phyloP scores from a whole-genome alignment of 129 eudicot genomes.

The Cynara cardunculus region DNA sequence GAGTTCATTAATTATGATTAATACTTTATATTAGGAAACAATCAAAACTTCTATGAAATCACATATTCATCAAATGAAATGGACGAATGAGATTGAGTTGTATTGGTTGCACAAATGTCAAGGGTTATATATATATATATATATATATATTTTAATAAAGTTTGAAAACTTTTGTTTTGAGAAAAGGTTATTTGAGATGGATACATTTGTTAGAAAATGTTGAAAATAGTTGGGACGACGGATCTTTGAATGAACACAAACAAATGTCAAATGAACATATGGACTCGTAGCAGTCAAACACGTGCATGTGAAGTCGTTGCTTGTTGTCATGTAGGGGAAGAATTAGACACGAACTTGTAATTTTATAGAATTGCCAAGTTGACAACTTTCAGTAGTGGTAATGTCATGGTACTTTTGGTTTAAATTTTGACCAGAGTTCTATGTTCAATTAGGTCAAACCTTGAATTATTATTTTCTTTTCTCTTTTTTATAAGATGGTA shows the following conservation, averaged over 20 bases:
- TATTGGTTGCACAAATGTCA: too few relatives aligned
- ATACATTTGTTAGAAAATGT: not conserved
- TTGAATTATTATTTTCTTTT: too few relatives aligned
- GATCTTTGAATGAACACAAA: not conserved
- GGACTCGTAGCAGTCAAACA: not conserved
- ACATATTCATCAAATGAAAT: too few relatives aligned
- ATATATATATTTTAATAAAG: too few relatives aligned
- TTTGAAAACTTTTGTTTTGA: too few relatives aligned
- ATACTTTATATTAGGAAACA: too few relatives aligned
- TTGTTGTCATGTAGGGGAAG: not conserved
- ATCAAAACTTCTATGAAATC: too few relatives aligned
- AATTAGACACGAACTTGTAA: not conserved
- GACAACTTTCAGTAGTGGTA: not conserved
- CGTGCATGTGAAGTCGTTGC: not conserved
- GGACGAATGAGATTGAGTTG: too few relatives aligned
- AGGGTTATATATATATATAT: too few relatives aligned
- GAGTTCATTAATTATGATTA: too few relatives aligned
- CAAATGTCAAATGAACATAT: not conserved
- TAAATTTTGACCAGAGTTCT: not conserved
- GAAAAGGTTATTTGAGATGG: not conserved
- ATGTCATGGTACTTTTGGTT: not conserved
- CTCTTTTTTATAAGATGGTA: too few relatives aligned
- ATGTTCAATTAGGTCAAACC: not conserved
- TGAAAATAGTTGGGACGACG: not conserved
- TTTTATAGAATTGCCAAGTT: not conserved